A percentile compares a stretch with the other conserved stretches of the same genome.
Evolutionary conservation across 208 protist species (phyloP).

Genomic region (Acanthamoeba culbertsoni): DNA sequence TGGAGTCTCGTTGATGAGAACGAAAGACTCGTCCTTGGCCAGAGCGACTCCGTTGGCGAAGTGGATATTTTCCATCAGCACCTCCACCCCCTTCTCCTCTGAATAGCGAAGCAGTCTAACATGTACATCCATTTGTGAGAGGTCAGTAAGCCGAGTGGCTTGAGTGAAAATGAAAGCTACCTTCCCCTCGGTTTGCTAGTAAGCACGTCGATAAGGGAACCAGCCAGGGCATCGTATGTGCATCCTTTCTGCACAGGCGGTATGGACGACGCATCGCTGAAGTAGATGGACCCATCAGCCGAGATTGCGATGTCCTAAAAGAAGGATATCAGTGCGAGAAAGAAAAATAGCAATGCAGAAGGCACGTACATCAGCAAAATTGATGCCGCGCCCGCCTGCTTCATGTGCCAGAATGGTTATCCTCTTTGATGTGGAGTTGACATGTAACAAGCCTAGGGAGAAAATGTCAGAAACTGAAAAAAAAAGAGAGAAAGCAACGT

Average conservation of each 20-base stretch:
- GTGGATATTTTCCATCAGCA: neutral
- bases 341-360: neutral
- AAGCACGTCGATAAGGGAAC: neutral
- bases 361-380: slow-evolving; percentile 25
- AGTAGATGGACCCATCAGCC: neutral
- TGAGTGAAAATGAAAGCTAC: too few species aligned
- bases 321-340: neutral
- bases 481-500: neutral
- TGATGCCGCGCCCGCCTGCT: neutral
- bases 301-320: neutral
- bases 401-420: neutral
- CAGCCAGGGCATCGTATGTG: neutral
- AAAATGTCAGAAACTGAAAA: too few species aligned
- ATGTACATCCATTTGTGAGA: neutral
- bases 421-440: neutral
- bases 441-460: neutral
- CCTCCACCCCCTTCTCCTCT: neutral
- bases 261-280: neutral
- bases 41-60: slow-evolving; percentile 23
- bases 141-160: too few species aligned
- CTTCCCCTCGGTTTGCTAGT: neutral
- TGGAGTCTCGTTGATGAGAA: neutral
- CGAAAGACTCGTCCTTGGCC: neutral
- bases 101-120: neutral
- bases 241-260: neutral